Evolutionary conservation across 768 basidiomycete species (phyloP).

Genomic region (Amanita molliuscula): DNA sequence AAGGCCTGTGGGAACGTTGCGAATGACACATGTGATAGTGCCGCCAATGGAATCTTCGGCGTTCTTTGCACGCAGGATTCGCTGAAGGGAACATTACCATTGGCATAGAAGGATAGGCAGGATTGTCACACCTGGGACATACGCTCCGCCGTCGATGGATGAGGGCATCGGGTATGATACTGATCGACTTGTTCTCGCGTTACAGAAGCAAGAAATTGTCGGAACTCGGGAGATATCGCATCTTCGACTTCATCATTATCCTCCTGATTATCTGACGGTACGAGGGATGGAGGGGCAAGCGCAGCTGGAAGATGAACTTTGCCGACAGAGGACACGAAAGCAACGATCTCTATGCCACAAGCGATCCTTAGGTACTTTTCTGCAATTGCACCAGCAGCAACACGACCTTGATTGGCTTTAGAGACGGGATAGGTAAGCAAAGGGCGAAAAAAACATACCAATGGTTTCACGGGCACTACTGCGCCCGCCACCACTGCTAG

Average conservation of each 20-base stretch:
- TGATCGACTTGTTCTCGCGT: slow-evolving; percentile 86
- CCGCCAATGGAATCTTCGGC: slow-evolving; percentile 92
- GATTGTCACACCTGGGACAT: slow-evolving; percentile 68
- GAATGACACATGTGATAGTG: slow-evolving; percentile 94
- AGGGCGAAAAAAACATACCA: slow-evolving; percentile 35
- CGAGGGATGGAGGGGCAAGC: slow-evolving; percentile 26
- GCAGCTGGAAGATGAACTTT: slow-evolving; percentile 72
- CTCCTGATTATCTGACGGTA: slow-evolving; percentile 25
- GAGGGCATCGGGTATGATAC: slow-evolving; percentile 82
- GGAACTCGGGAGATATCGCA: slow-evolving; percentile 74
- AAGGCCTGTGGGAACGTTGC: slow-evolving; percentile 80
- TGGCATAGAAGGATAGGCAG: not conserved
- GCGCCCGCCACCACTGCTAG: slow-evolving; percentile 91
- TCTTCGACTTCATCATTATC: slow-evolving; percentile 64
- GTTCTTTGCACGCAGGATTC: slow-evolving; percentile 90
- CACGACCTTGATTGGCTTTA: slow-evolving; percentile 49
- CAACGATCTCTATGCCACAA: slow-evolving; percentile 89
- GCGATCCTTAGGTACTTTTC: slow-evolving; percentile 87
- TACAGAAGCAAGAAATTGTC: slow-evolving; percentile 65
- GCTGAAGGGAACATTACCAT: slow-evolving; percentile 29
- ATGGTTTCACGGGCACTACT: slow-evolving; percentile 96
- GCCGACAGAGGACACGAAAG: slow-evolving; percentile 94
- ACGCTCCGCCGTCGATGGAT: slow-evolving; percentile 74
- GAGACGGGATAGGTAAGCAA: not conserved
- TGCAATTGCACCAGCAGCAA: slow-evolving; percentile 96